phyloP scores from a whole-genome alignment of 768 basidiomycete species.

The Clathrus columnatus region DNA sequence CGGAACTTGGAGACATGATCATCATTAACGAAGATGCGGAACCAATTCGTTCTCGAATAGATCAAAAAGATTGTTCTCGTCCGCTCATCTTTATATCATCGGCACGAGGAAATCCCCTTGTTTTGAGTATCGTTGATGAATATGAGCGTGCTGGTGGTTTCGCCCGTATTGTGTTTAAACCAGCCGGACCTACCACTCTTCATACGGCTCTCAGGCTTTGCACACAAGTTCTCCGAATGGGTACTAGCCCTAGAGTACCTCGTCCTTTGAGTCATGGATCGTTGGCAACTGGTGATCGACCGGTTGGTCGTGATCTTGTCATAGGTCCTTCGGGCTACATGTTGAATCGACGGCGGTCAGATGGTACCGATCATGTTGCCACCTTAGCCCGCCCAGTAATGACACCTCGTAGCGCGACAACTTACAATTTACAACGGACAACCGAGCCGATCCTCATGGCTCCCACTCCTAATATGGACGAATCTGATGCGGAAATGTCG shows the following conservation, averaged over 20 bases:
- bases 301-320: constrained; percentile 3
- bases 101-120: constrained; percentile 52
- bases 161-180: constrained; percentile 85
- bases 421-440: constrained; percentile 20
- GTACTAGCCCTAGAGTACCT: constrained; percentile 8
- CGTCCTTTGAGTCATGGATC: background rate
- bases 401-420: constrained; percentile 33
- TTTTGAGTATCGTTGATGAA: constrained; percentile 56
- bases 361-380: constrained; percentile 19
- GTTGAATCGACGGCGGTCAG: constrained; percentile 37
- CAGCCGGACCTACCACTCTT: constrained; percentile 73
- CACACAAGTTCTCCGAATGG: constrained; percentile 47
- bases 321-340: constrained; percentile 11
- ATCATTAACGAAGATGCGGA: constrained; percentile 73
- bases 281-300: background rate
- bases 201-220: constrained; percentile 56
- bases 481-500: background rate
- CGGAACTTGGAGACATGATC: constrained; percentile 57
- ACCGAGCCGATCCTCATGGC: background rate
- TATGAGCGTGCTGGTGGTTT: constrained; percentile 79
- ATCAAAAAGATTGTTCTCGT: constrained; percentile 43
- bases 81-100: constrained; percentile 74
- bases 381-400: constrained; percentile 40
- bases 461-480: background rate
- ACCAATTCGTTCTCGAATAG: constrained; percentile 47